phyloP scores from a whole-genome alignment of 257 asterid species.

The Plectranthus barbatus region DNA sequence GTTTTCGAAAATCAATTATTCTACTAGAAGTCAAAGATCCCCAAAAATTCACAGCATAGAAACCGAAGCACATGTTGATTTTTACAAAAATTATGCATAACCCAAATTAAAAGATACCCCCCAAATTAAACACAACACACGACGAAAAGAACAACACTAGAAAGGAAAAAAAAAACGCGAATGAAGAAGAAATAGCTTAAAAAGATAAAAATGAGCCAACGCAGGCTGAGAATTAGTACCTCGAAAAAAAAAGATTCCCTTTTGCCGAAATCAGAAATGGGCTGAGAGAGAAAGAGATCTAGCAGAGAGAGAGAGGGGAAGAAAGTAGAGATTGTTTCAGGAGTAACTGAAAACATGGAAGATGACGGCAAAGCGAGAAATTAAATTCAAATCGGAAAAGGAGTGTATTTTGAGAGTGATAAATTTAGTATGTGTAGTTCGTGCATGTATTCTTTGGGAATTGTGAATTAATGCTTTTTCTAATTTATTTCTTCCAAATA shows the following conservation, averaged over 20 bases:
- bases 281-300: constrained; percentile 12
- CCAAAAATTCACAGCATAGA: background rate
- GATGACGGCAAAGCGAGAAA: constrained; percentile 14
- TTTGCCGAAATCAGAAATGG: background rate
- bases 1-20: background rate
- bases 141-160: background rate
- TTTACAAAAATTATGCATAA: background rate
- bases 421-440: background rate
- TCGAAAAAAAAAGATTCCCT: constrained; percentile 2
- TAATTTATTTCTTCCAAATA: too few species aligned
- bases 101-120: background rate
- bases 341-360: constrained; percentile 15
- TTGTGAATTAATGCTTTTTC: background rate
- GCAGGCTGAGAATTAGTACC: constrained; percentile 18
- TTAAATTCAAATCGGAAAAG: background rate
- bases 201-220: background rate
- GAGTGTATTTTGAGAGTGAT: background rate
- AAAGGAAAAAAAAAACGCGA: background rate
- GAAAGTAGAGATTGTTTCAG: background rate
- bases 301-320: background rate
- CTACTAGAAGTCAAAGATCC: constrained; percentile 5
- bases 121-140: background rate
- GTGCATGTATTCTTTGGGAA: background rate
- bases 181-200: background rate
- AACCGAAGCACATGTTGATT: background rate